Evolutionary conservation across 176 grass and related monocot species (phyloP), one percentile per base, ranked within the genome.

Genomic region (Oryza rufipogon): DNA sequence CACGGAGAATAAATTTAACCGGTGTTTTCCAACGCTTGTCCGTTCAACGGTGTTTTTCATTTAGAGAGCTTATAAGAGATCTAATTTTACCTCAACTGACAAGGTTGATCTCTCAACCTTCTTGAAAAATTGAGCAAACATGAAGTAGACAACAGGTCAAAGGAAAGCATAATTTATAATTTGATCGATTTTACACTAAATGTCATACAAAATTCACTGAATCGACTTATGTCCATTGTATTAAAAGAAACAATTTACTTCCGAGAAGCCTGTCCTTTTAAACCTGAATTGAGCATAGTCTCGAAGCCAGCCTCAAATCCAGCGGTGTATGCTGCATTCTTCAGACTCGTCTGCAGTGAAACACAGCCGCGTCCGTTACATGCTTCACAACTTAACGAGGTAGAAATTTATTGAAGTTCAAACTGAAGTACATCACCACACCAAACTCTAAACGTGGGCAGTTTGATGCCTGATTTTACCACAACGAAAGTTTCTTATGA

Each of bases 291-390:
- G 63, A 85, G 75, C 72, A 89, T 87, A 71, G 77, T 71, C 41
- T 93, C 48, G 3, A 81, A 88, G 74, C 93, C 96, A 26, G 93
- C 88, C 0, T 89, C 67, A 78, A 90, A 94, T 79, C 93, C 93
- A 26, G 86, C 30, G 2, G 75, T 91, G 66, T 96, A 96, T 66
- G 83, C 84, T 73, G 84, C 46, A 81, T 91, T 99, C 81, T 96
- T 96, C 68, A 97, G 63, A 32, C n/a, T 87, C 85, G 64, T 92
- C 96, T 98, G 95, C 90, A 89, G 61, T n/a, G 51, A 68, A 69
- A 64, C 58, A 79, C 46, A 83, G 74, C 41, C 28, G 11, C 26
- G 4, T 79, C 63, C 47, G 69, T 44, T 38, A 80, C 32, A 10
- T 26, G 47, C 7, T 30, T 76, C 25, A 44, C 15, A 36, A 83